Base-by-base conservation (phyloP, 2,329 filamentous ascomycete genomes). In the Aspergillus sclerotialis region DNA sequence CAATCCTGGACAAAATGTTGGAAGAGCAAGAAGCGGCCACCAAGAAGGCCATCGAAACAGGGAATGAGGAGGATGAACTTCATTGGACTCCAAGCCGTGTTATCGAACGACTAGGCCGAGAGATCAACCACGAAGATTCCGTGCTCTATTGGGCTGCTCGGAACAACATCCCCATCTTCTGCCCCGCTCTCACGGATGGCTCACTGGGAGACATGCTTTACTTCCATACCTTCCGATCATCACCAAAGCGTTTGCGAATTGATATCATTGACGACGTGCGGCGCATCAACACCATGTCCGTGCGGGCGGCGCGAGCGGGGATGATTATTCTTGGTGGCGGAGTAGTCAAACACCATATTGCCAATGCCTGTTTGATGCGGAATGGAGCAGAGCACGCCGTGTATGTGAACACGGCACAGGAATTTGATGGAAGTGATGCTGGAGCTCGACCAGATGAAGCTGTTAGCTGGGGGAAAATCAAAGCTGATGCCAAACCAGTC, bases 391-490 rank as follows among this genome's bases (percentile, higher is more conserved):
- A 98, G 61, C 90, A 85, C 43, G 92, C 92, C 2, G 92, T 98
- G 2, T 98, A 94, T 59, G 87, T 98, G 62, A 98, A 98, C 63
- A 98, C 92, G 1, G 92, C 80, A 0, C 88, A 95, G 60, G 92
- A 98, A 59, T 98, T 95, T 57, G 92, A 98, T 58, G 92, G 92
- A 3, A 95, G 88, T 51, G 92, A 98, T 65, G 90, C 92, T 0
- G 92, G 92, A 1, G 92, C 92, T 3, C 73, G 92, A 36, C 92
- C 92, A 4, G 92, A 98, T 53, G 92, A 98, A 66, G 92, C 92
- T 4, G 85, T 98, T 11, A 95, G 89, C 43, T 98, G 92, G 92
- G 92, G 92, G 3, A 98, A 98, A 72, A 95, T 98, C 63, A 95
- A 93, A 63, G 72, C 80, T 27, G 84, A 82, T 33, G 92, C 83